A percentile compares a stretch with the other conserved stretches of the same genome.
Conservation (phyloP, 2,329 filamentous ascomycete genomes). For the Chrysosporium keratinophilum region DNA sequence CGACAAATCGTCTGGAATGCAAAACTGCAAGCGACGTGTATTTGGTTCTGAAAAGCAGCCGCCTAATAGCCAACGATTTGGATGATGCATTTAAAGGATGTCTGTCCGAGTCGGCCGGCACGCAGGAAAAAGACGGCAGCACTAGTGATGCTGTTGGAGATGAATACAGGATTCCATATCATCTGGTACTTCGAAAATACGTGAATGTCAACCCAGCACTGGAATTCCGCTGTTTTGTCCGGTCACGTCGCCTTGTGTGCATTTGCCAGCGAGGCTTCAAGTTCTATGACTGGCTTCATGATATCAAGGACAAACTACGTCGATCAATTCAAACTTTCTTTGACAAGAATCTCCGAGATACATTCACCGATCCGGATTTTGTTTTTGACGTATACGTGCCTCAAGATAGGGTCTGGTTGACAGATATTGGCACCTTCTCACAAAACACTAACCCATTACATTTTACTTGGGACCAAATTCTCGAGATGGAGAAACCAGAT, state of each 20-base stretch:
- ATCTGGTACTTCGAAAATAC: constrained; percentile 78
- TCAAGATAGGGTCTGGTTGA: constrained; percentile 66
- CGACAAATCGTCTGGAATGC: constrained; percentile 86
- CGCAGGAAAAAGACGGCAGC: constrained; percentile 15
- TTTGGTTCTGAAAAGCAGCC: constrained; percentile 83
- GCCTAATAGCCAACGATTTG: constrained; percentile 88
- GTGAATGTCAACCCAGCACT: constrained; percentile 81
- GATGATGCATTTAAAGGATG: constrained; percentile 84
- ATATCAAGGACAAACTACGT: constrained; percentile 55
- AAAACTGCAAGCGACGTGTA: constrained; percentile 83
- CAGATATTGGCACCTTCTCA: constrained; percentile 95
- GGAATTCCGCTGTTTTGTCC: constrained; percentile 93
- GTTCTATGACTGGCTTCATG: constrained; percentile 71
- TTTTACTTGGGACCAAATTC: constrained; percentile 80
- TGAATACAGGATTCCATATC: constrained; percentile 50
- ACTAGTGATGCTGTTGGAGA: not conserved
- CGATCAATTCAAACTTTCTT: constrained; percentile 69
- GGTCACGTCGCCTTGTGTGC: constrained; percentile 65
- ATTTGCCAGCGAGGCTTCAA: constrained; percentile 85
- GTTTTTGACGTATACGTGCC: constrained; percentile 85
- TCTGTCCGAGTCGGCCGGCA: constrained; percentile 32
- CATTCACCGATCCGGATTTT: constrained; percentile 75
- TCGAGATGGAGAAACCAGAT: constrained; percentile 49
- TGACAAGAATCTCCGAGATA: constrained; percentile 57
- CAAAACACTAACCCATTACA: constrained; percentile 76